Evolutionary conservation across 495 filamentous ascomycete species (phyloP).

Genomic region (Aspergillus bertholletiae): DNA sequence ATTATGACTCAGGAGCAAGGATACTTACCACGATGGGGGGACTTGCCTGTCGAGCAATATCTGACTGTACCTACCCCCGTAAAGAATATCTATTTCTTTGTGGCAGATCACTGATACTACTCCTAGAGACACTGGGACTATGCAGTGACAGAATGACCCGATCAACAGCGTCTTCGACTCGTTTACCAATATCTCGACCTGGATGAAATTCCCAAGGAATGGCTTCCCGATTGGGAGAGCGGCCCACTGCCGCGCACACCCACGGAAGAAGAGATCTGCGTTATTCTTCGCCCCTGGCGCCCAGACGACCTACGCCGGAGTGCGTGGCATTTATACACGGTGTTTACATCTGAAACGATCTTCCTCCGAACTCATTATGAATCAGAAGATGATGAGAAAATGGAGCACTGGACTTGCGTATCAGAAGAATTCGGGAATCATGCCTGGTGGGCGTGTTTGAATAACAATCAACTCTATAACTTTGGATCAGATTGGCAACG

Average conservation of each 20-base stretch:
- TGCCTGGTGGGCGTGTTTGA: conserved; percentile 11
- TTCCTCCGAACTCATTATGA: conserved; percentile 15
- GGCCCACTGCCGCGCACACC: not conserved
- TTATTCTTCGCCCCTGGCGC: conserved; percentile 16
- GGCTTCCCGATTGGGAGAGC: not conserved
- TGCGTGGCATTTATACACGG: conserved; percentile 7
- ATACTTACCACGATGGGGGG: conserved; percentile 6
- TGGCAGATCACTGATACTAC: not conserved
- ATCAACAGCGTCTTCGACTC: conserved; percentile 11
- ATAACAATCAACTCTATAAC: conserved; percentile 7
- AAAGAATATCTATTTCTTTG: not conserved
- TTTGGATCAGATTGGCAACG: conserved; percentile 5
- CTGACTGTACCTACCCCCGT: conserved; percentile 6
- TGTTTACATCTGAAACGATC: not conserved
- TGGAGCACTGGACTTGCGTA: conserved; percentile 2
- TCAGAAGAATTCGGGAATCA: conserved; percentile 5
- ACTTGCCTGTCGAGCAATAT: conserved; percentile 12
- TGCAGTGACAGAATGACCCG: conserved; percentile 3
- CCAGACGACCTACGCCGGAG: conserved; percentile 4
- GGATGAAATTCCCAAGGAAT: conserved; percentile 9
- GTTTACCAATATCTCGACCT: conserved; percentile 13
- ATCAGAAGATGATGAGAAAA: conserved; percentile 9
- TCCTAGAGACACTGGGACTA: conserved; percentile 10
- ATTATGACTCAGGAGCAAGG: not conserved
- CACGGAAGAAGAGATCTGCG: conserved; percentile 10